A percentile compares a stretch with the other conserved stretches of the same genome.
Evolutionary conservation across 306 rosid genomes (phyloP).

Genomic region (Herpetospermum pedunculosum): DNA sequence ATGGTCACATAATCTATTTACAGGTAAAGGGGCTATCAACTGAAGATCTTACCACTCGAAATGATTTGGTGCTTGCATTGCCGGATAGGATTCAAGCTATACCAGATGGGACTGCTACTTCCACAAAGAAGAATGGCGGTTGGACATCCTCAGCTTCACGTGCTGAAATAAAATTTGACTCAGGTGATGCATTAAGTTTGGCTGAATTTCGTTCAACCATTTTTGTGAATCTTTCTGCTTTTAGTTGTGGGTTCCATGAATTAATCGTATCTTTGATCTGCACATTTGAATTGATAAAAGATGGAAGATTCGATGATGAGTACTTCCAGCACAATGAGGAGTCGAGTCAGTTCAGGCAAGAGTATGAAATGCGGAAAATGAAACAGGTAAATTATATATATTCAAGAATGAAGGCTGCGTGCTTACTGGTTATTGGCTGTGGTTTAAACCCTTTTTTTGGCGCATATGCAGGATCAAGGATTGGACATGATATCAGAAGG

Average conservation of each 20-base stretch:
- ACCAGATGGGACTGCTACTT: slow-evolving; percentile 87
- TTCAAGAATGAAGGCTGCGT: not conserved
- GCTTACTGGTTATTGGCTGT: not conserved
- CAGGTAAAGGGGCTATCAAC: slow-evolving; percentile 87
- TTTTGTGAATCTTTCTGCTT: not conserved
- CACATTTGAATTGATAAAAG: slow-evolving; percentile 28
- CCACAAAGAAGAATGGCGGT: slow-evolving; percentile 67
- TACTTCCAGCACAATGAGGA: slow-evolving; percentile 68
- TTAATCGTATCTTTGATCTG: not conserved
- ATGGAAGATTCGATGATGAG: slow-evolving; percentile 75
- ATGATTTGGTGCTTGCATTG: slow-evolving; percentile 88
- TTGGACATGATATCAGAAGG: slow-evolving; percentile 91
- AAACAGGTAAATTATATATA: slow-evolving; percentile 54
- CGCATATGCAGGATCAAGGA: slow-evolving; percentile 77
- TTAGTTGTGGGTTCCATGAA: not conserved
- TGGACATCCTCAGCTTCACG: slow-evolving; percentile 87
- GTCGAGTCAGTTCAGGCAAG: slow-evolving; percentile 76
- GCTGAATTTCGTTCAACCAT: not conserved
- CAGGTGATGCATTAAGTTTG: slow-evolving; percentile 34
- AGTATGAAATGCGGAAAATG: slow-evolving; percentile 84
- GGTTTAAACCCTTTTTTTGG: slow-evolving; percentile 11
- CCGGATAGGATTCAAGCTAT: slow-evolving; percentile 91
- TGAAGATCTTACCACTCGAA: slow-evolving; percentile 90
- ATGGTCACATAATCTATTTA: not conserved
- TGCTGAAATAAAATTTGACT: slow-evolving; percentile 81